Conservation (phyloP, 2,329 filamentous ascomycete species). For the Curvularia verruculosa region DNA sequence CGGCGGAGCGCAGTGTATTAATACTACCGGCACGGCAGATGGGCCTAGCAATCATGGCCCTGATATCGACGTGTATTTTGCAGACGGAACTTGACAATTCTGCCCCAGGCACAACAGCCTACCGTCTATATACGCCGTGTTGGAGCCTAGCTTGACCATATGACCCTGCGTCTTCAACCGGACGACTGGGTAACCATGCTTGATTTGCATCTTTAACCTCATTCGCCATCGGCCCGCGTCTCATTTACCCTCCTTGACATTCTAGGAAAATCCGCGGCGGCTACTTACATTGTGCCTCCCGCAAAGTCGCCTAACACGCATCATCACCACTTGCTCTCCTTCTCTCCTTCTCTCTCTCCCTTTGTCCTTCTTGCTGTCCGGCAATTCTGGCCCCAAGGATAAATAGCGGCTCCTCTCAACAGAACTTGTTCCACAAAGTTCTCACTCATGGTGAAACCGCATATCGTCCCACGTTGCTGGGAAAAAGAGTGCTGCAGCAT, state of each 20-base stretch:
- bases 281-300: background rate
- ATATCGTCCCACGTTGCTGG: slow-evolving; percentile 11
- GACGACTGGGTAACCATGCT: slow-evolving; percentile 17
- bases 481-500: slow-evolving; percentile 10
- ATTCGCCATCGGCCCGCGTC: slow-evolving; percentile 22
- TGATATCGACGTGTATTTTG: slow-evolving; percentile 12
- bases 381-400: slow-evolving; percentile 7
- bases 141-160: slow-evolving; percentile 27
- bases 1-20: slow-evolving; percentile 26
- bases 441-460: slow-evolving; percentile 1
- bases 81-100: slow-evolving; percentile 23
- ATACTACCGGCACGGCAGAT: slow-evolving; percentile 29
- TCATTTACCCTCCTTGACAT: slow-evolving; percentile 29
- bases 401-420: slow-evolving; percentile 17
- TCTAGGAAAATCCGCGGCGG: slow-evolving; percentile 9
- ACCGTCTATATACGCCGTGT: slow-evolving; percentile 31
- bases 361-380: background rate
- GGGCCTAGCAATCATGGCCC: slow-evolving; percentile 27
- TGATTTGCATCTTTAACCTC: slow-evolving; percentile 20
- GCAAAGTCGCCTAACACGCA: slow-evolving; percentile 1
- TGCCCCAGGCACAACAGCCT: slow-evolving; percentile 21
- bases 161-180: slow-evolving; percentile 34
- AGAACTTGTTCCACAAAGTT: background rate
- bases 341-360: too few species aligned
- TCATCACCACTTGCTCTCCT: background rate